These are phyloP conservation scores for Schizochytrium sp. DNA, from an alignment of 108 stramenopile species.

Conservation along the genomic window DNA sequence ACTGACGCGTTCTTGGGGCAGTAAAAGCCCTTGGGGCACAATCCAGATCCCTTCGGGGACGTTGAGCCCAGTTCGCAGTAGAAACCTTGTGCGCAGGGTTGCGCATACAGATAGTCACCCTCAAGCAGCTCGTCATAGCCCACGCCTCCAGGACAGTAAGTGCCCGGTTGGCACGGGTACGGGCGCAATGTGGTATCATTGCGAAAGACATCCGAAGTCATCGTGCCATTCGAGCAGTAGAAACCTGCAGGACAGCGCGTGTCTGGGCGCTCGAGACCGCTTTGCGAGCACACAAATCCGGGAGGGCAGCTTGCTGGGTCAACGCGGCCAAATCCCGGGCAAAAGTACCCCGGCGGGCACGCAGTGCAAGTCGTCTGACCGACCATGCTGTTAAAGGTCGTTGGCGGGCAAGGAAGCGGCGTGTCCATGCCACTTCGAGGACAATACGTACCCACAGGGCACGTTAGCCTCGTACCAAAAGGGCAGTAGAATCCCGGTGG, in stretches of 20 bases:
- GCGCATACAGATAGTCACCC: slow-evolving; percentile 45
- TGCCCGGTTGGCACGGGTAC: slow-evolving; percentile 55
- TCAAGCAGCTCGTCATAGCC: slow-evolving; percentile 28
- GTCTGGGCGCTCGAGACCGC: slow-evolving; percentile 56
- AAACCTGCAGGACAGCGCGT: slow-evolving; percentile 61
- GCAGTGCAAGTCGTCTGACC: slow-evolving; percentile 37
- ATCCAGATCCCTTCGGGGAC: slow-evolving; percentile 42
- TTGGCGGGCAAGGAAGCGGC: slow-evolving; percentile 51
- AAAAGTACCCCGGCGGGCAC: slow-evolving; percentile 55
- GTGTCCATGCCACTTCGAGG: slow-evolving; percentile 38
- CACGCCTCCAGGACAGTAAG: slow-evolving; percentile 54
- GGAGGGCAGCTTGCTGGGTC: slow-evolving; percentile 52
- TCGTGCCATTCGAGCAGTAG: slow-evolving; percentile 68
- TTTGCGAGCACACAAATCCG: slow-evolving; percentile 42
- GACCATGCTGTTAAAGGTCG: slow-evolving; percentile 44
- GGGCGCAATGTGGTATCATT: slow-evolving; percentile 62
- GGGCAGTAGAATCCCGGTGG: slow-evolving; percentile 54
- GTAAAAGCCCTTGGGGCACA: slow-evolving; percentile 55
- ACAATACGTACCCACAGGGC: slow-evolving; percentile 55
- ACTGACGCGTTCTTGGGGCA: slow-evolving; percentile 62
- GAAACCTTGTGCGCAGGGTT: slow-evolving; percentile 54
- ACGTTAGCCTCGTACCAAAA: slow-evolving; percentile 32
- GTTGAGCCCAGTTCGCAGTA: slow-evolving; percentile 48
- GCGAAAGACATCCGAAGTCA: slow-evolving; percentile 58
- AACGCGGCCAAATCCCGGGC: slow-evolving; percentile 55